Conservation (phyloP, 257 asterid genomes). For the Penstemon newberryi region DNA sequence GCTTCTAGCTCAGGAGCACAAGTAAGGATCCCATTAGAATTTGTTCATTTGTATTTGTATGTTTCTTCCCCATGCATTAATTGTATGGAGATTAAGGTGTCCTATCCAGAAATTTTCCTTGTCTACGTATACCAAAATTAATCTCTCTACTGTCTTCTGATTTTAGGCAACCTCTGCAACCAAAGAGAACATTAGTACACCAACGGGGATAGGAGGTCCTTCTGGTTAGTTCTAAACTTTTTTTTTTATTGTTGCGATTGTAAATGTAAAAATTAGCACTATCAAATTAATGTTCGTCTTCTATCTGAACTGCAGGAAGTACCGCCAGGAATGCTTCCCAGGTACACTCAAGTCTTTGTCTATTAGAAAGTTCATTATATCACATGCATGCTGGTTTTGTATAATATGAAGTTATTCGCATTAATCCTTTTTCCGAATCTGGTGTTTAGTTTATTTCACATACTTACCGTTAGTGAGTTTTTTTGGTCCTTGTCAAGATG, state of each 20-base stretch:
- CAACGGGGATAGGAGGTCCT: conserved; percentile 43
- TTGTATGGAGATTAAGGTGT: conserved; percentile 5
- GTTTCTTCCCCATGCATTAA: background rate
- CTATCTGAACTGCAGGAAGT: conserved; percentile 49
- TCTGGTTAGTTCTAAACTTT: conserved; percentile 53
- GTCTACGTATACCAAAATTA: background rate
- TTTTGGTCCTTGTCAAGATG: background rate
- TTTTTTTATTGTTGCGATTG: conserved; percentile 2
- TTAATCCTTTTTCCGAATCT: background rate
- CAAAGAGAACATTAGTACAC: conserved; percentile 40
- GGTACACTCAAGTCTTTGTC: conserved; percentile 35
- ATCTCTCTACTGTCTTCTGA: conserved; percentile 18
- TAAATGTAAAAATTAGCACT: background rate
- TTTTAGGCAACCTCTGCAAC: conserved; percentile 59
- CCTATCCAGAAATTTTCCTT: background rate
- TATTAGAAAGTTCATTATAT: background rate
- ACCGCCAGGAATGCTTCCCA: conserved; percentile 36
- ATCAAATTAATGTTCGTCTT: conserved; percentile 28
- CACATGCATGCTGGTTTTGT: background rate
- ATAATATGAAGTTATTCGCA: background rate
- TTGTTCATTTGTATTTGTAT: conserved; percentile 16
- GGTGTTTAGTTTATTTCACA: background rate
- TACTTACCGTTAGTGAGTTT: background rate
- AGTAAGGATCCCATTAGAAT: conserved; percentile 42
- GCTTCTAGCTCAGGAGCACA: conserved; percentile 81